Evolutionary conservation across 1,284 basidiomycete genomes (phyloP), one percentile per base, ranked within the genome.

Genomic region (Ceraceosorus guamensis): DNA sequence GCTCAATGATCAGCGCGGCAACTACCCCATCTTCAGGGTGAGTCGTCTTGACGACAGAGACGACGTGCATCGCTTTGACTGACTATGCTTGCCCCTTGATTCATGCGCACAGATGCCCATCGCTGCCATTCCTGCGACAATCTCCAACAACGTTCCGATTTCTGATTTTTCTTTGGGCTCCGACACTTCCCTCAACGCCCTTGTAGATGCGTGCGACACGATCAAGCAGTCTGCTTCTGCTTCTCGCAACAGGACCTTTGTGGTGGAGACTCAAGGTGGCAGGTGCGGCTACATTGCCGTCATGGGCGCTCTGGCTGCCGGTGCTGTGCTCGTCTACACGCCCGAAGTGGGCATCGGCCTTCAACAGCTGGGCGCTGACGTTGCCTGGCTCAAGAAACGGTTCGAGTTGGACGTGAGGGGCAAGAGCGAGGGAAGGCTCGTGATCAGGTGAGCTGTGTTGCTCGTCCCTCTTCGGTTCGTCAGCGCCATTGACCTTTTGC

Each of bases 151-250:
- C 68, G 91, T 99, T 5, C 93, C 95, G 1, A 78, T 97, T 79
- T 96, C 91, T 57, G 92, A 98, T 77, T 91, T 89, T 77, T 92
- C 89, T 75, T 79, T 98, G 53, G 93, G 93, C 13, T 88, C 86
- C 61, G 93, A 98, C 75, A 98, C 93, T 35, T 89, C 88, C 75
- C 80, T 99, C 81, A 97, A 97, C 74, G 91, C 91, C 2, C 82
- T 99, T n/a, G 91, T 97, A 41, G 87, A 91, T 60, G 92, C 95
- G 3, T 97, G 92, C 75, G 95, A 99, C 78, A 87, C 91, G 34
- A 95, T 98, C 79, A 95, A 92, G 80, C 95, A 98, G 81, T 91
- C 88, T 70, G 93, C 95, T 5, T 89, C 88, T 51, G 93, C 93
- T 5, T 92, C 89, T 69, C 80, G 93, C 63, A 93, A 97, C 77